A percentile compares a stretch with the other conserved stretches of the same genome.
These are phyloP conservation scores for Leptographium lundbergii DNA, from an alignment of 2,329 filamentous ascomycete species.

Conservation along the genomic window DNA sequence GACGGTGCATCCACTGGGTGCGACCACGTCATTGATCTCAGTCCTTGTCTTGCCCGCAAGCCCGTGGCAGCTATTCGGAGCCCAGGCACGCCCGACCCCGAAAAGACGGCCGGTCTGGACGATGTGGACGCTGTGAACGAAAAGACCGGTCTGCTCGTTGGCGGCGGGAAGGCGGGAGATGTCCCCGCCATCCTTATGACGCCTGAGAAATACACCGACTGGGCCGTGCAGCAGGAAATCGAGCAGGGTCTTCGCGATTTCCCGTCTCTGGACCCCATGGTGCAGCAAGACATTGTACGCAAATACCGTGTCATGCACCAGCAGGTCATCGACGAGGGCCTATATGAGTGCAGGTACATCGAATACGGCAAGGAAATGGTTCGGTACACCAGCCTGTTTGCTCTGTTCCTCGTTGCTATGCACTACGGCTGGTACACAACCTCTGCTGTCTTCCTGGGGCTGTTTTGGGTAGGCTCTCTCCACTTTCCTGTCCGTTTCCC, in stretches of 20 bases:
- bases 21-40: not conserved
- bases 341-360: constrained; percentile 45
- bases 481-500: constrained; percentile 19
- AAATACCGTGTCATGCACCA: constrained; percentile 46
- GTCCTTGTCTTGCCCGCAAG: not conserved
- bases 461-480: constrained; percentile 40
- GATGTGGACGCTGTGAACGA: not conserved
- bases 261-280: constrained; percentile 39
- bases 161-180: not conserved
- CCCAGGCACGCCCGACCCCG: not conserved
- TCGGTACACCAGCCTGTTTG: constrained; percentile 42
- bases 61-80: not conserved
- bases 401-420: constrained; percentile 31
- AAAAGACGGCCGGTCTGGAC: not conserved
- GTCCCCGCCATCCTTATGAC: not conserved
- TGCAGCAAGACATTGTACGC: constrained; percentile 39
- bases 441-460: constrained; percentile 44
- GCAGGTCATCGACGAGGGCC: constrained; percentile 37
- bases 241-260: constrained; percentile 25
- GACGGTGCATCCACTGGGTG: constrained; percentile 1
- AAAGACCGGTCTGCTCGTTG: not conserved
- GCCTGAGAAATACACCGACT: constrained; percentile 18
- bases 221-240: constrained; percentile 23
- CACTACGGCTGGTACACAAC: constrained; percentile 40
- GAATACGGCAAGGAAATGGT: constrained; percentile 45